Evolutionary conservation across 1,139 yeast genomes (phyloP).

Genomic region (Magnusiomyces suaveolens): DNA sequence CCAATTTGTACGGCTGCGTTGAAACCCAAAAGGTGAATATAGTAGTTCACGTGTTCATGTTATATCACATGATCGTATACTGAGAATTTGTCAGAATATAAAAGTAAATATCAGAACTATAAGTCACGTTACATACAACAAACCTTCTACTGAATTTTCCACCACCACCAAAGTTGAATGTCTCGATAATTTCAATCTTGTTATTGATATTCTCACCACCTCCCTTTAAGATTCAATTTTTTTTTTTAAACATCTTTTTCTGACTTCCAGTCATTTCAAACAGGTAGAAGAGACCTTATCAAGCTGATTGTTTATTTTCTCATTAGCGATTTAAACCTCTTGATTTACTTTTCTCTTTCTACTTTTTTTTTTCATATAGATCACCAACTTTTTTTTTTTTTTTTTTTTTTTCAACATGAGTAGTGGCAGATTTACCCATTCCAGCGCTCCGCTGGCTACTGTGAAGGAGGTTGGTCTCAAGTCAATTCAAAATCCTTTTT

Average conservation of each 20-base stretch:
- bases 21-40: too few species aligned
- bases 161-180: not conserved
- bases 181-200: not conserved
- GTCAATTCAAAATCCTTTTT: not conserved
- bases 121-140: too few species aligned
- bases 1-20: too few species aligned
- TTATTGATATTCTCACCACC: not conserved
- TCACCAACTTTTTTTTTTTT: not conserved
- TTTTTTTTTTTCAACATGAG: conserved; percentile 27
- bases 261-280: not conserved
- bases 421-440: conserved; percentile 64
- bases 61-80: too few species aligned
- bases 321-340: too few species aligned
- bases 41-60: too few species aligned
- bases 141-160: too few species aligned
- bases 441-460: conserved; percentile 94
- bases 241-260: too few species aligned
- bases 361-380: not conserved
- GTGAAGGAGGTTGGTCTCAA: conserved; percentile 67
- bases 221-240: not conserved
- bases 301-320: too few species aligned
- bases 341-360: not conserved
- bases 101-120: too few species aligned
- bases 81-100: too few species aligned
- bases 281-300: too few species aligned